phyloP scores from a whole-genome alignment of 1,284 basidiomycete genomes.

The Irpex rosettiformis region DNA sequence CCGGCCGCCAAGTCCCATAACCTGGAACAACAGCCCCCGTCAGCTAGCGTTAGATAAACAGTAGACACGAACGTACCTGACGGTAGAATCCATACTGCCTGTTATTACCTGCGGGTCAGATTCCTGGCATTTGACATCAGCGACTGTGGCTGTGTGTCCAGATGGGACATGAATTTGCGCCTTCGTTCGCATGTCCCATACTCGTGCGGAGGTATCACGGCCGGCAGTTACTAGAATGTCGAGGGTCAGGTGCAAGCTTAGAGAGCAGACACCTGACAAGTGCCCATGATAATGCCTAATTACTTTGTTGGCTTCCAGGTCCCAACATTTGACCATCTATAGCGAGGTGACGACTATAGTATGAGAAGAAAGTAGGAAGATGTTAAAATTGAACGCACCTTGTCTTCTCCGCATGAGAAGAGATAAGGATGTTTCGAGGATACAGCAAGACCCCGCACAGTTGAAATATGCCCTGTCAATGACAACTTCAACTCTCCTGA shows the following conservation, averaged over 20 bases:
- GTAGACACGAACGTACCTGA: conserved; percentile 56
- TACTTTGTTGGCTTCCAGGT: conserved; percentile 97
- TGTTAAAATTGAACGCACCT: conserved; percentile 50
- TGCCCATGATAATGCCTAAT: conserved; percentile 98
- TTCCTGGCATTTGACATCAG: conserved; percentile 92
- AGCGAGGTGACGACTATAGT: background rate
- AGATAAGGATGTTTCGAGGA: conserved; percentile 93
- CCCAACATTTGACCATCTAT: conserved; percentile 99
- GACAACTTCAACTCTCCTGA: conserved; percentile 94
- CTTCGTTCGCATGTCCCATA: conserved; percentile 99
- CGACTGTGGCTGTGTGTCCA: conserved; percentile 93
- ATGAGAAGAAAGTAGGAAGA: background rate
- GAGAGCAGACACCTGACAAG: conserved; percentile 91
- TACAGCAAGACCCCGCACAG: conserved; percentile 92
- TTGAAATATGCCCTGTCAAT: conserved; percentile 96
- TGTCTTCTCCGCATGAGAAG: conserved; percentile 97
- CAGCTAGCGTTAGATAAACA: conserved; percentile 1
- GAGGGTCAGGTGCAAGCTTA: conserved; percentile 91
- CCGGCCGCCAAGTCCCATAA: conserved; percentile 99
- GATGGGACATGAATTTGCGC: conserved; percentile 92
- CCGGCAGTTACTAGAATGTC: conserved; percentile 95
- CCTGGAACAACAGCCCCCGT: conserved; percentile 38
- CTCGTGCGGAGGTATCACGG: conserved; percentile 92
- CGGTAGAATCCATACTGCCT: conserved; percentile 96
- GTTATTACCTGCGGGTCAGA: conserved; percentile 98